Base-by-base conservation (phyloP, 495 filamentous ascomycete genomes). In the Trypethelium eluteriae region DNA sequence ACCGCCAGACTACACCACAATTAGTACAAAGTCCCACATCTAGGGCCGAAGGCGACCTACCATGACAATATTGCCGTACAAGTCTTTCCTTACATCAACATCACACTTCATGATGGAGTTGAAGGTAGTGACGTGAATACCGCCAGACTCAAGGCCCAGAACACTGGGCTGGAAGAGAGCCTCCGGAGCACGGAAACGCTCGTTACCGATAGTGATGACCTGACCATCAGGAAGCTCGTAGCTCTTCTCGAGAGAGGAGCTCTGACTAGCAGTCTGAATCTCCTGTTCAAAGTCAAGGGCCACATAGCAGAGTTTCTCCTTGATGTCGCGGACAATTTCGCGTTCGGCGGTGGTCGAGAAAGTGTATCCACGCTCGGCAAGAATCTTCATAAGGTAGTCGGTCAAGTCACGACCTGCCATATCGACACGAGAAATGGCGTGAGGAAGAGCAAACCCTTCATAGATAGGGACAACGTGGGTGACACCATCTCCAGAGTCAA, bases 71-170 rank as follows among this genome's bases (percentile, higher is more conserved):
- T 98, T 98, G 78, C 93, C 93, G 80, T 98, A 98, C 70, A 98
- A 88, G 81, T 96, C 90, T 87, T 98, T 98, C 85, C 94, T 88
- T 78, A 98, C 90, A 81, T 98, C 94, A 80, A 98, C 93, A 81
- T 98, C 94, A 81, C 95, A 98, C 87, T 98, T 96, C 89, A 96
- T 98, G 87, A 98, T 98, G 70, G 95, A 97, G 86, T 98, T 98
- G 89, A 97, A 98, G 72, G 96, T 97, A 77, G 94, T 98, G 78
- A 96, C 95, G 82, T 98, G 94, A 83, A 98, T 96, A 82, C 94
- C 94, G 75, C 93, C 94, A 82, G 86, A 90, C 82, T 98, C 94
- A 70, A 96, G 93, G 86, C 94, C 94, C 68, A 98, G 84, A 69
- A 98, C 95, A 76, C 90, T 93, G 70, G 94, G 94, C 85, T 96